phyloP scores from a whole-genome alignment of 2,329 filamentous ascomycete species.

The Fusarium sacchari region DNA sequence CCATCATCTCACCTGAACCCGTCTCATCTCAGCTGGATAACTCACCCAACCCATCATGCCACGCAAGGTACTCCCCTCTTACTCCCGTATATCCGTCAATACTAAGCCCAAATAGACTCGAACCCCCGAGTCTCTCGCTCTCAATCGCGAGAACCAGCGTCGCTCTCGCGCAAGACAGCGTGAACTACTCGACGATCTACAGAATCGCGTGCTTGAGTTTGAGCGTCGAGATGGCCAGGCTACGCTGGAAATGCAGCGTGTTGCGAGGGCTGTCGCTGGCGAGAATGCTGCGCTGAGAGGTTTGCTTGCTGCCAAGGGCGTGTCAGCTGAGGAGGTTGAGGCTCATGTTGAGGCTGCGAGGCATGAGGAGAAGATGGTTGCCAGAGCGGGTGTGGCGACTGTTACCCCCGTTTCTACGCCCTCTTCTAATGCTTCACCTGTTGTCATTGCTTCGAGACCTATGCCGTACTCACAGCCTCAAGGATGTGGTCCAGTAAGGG shows the following conservation, averaged over 20 bases:
- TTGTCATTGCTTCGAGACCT: background rate
- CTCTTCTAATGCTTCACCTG: conserved; percentile 16
- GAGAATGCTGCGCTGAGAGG: conserved; percentile 55
- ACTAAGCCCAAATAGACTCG: conserved; percentile 24
- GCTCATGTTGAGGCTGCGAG: conserved; percentile 27
- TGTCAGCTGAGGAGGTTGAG: conserved; percentile 33
- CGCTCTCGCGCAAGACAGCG: conserved; percentile 56
- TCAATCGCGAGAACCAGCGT: conserved; percentile 57
- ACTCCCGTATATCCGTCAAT: background rate
- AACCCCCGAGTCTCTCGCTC: conserved; percentile 43
- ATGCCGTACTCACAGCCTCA: background rate
- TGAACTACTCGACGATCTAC: conserved; percentile 56
- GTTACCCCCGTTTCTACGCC: conserved; percentile 16
- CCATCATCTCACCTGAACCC: background rate
- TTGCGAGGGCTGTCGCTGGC: conserved; percentile 54
- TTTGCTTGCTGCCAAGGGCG: conserved; percentile 35
- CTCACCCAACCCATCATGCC: conserved; percentile 14
- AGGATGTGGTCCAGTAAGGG: background rate
- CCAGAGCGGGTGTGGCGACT: background rate
- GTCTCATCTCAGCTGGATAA: background rate
- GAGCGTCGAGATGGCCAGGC: conserved; percentile 56
- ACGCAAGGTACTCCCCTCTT: conserved; percentile 16
- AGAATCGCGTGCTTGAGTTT: conserved; percentile 53
- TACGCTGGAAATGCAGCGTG: conserved; percentile 58
- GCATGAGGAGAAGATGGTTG: background rate